Base-by-base conservation (phyloP, 2,329 filamentous ascomycete genomes). In the Apiospora rasikravindrae region DNA sequence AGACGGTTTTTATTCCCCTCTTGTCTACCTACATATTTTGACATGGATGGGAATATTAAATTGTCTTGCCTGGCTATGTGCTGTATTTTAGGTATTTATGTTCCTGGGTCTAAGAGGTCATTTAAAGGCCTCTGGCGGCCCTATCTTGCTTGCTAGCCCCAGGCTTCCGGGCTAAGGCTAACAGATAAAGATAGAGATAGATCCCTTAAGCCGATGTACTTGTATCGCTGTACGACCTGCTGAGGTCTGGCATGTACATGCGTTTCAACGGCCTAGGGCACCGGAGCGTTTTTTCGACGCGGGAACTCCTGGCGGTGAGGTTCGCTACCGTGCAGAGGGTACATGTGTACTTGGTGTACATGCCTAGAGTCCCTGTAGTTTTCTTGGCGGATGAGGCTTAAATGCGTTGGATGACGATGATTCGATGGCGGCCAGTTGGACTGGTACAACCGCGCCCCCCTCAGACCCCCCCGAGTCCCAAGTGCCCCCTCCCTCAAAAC, bases 331-430 rank as follows among this genome's bases (percentile, higher is more conserved):
- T 49, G 22, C 45, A n/a, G 14, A n/a, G 19, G 22, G 45, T n/a
- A 49, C 19, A 19, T 22, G 8, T 45, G 26, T 33, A 57, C 51
- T 4, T 29, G 4, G 5, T 33, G 33, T 37, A 37, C 33, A 37
- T 37, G 33, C 33, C 33, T 7, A 11, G 44, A 47, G 44, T 49
- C 33, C 33, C 57, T 64, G 49, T 51, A 64, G 19, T 24, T 37
- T 33, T 37, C 67, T 69, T 69, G 67, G 67, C 67, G 67, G 67
- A 49, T 69, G 67, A 69, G 67, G 67, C 67, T 69, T 69, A 69
- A 69, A 64, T 64, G 57, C 19, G 57, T 64, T 64, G 57, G 57
- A 64, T 64, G 57, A 40, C 57, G 57, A 64, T 64, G 57, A 64
- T 64, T 64, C 57, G 57, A 64, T 64, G 33, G 57, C 29, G 37